Evolutionary conservation across 2,329 filamentous ascomycete species (phyloP), one percentile per base, ranked within the genome.

Genomic region (Metarhizium anisopliae): DNA sequence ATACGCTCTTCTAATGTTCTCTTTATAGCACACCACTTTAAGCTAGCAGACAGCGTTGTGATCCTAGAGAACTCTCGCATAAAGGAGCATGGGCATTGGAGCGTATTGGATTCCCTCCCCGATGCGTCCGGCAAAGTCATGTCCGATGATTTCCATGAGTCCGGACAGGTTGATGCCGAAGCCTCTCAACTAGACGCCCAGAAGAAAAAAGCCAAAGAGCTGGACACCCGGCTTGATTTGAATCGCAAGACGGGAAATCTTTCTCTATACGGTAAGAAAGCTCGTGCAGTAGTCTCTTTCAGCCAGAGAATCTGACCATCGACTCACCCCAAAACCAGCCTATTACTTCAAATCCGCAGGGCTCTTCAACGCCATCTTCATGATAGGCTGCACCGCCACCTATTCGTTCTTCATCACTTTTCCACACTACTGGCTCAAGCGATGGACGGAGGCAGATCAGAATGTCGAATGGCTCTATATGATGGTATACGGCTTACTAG

Each of bases 361-460:
- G 11, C 6, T n/a, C 16, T 45, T 6, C 6, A 45, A n/a, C 16
- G 6, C n/a, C 11, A 6, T 35, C 3, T 25, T 53, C n/a, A n/a
- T 56, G 13, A 16, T 51, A 18, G 51, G 18, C 6, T 43, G 55
- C 50, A 66, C 61, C 1, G 63, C 61, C 1, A 53, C 47, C 0
- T 69, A 63, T 53, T 62, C 67, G 1, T 65, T 72, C 55, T 73
- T 70, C 55, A 63, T 68, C 13, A 70, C 64, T 0, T 56, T 71
- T 16, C 65, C 71, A 1, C 68, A 67, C 20, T 70, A 70, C 47
- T 75, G 72, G 71, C 55, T 75, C 0, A 68, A 72, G 50, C 59
- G 65, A 51, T 75, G 72, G 72, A 73, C 70, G 0, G 66, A 72
- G 20, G 20, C 13, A n/a, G 38, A 32, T 18, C 13, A 16, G 2